These are phyloP conservation scores for Rhizopogon vinicolor DNA, from an alignment of 768 basidiomycete species.

Conservation along the genomic window DNA sequence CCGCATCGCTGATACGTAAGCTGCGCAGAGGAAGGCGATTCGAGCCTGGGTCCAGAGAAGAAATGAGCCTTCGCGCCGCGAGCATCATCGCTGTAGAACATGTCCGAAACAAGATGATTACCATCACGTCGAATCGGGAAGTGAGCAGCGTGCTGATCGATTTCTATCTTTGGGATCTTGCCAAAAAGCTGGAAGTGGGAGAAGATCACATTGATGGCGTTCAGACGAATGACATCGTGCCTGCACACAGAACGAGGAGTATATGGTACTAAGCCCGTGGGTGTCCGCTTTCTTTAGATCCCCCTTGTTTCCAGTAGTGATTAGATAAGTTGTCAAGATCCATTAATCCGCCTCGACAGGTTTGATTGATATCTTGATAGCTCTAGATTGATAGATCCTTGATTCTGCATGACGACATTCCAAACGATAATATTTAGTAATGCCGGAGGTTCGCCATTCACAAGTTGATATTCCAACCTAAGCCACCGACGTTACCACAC, in stretches of 20 bases:
- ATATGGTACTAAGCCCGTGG: constrained; percentile 67
- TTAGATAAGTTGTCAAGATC: too few relatives aligned
- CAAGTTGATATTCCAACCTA: too few relatives aligned
- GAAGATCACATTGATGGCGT: constrained; percentile 57
- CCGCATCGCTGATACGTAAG: constrained; percentile 48
- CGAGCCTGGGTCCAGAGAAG: constrained; percentile 56
- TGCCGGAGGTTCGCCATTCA: too few relatives aligned
- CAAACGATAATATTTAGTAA: too few relatives aligned
- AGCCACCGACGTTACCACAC: too few relatives aligned
- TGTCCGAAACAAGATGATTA: constrained; percentile 55
- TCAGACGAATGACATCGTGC: constrained; percentile 50
- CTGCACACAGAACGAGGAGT: constrained; percentile 76
- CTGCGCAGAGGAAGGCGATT: constrained; percentile 44
- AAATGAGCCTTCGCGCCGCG: constrained; percentile 74
- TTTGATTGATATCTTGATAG: too few relatives aligned
- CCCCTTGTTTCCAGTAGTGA: not conserved
- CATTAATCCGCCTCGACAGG: too few relatives aligned
- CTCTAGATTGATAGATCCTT: too few relatives aligned
- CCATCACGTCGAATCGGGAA: constrained; percentile 11
- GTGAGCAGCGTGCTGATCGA: constrained; percentile 82
- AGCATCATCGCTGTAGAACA: constrained; percentile 79
- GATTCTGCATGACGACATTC: too few relatives aligned
- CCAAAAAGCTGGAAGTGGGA: constrained; percentile 67
- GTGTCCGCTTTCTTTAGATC: not conserved
- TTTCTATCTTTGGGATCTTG: constrained; percentile 89